phyloP scores from a whole-genome alignment of 805 yeast species.

The Saccharomycopsis fermentans region DNA sequence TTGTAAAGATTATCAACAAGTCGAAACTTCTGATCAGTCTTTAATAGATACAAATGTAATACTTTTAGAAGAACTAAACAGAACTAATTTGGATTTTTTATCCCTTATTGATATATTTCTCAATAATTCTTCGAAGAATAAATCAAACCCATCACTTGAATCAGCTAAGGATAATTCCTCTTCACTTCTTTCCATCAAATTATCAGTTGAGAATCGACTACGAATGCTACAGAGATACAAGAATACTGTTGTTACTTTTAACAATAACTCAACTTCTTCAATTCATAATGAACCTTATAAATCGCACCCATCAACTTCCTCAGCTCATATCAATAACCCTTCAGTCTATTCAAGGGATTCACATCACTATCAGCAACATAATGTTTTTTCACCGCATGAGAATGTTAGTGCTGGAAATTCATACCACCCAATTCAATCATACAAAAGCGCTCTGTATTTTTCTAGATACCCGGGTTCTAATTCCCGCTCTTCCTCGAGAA shows the following conservation, averaged over 20 bases:
- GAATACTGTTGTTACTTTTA: neutral
- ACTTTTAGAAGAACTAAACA: constrained; percentile 38
- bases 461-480: neutral
- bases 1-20: neutral
- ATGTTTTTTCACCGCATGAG: neutral
- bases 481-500: neutral
- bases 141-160: neutral
- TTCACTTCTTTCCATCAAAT: neutral
- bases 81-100: constrained; percentile 43
- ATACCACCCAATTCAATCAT: neutral
- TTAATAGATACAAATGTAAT: constrained; percentile 31
- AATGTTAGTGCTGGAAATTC: neutral
- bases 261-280: neutral
- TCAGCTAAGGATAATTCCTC: neutral
- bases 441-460: neutral
- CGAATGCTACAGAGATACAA: neutral
- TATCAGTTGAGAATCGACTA: neutral
- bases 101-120: constrained; percentile 34
- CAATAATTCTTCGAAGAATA: neutral
- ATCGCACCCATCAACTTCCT: neutral
- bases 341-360: neutral
- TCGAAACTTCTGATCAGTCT: constrained; percentile 2
- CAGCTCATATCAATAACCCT: neutral
- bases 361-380: neutral
- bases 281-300: neutral